These are phyloP conservation scores for Monosporascus sp. DNA, from an alignment of 2,329 filamentous ascomycete genomes.

Conservation along the genomic window DNA sequence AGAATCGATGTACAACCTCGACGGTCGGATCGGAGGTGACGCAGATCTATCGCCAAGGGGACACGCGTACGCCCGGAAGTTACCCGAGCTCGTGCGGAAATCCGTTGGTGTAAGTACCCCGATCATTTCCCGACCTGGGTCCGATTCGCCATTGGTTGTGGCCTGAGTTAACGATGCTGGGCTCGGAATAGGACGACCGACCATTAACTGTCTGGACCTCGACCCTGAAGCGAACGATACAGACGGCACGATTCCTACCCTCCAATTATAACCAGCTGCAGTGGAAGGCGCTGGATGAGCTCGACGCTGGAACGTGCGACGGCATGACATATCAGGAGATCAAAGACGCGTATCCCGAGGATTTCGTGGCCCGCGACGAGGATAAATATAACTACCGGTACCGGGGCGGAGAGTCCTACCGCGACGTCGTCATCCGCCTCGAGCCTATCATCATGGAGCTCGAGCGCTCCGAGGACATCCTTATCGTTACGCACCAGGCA, in stretches of 20 bases:
- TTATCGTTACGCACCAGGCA: conserved; percentile 97
- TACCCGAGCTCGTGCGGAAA: conserved; percentile 78
- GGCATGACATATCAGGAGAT: conserved; percentile 96
- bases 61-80: conserved; percentile 76
- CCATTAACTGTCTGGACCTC: conserved; percentile 60
- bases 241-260: conserved; percentile 80
- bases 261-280: conserved; percentile 85
- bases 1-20: conserved; percentile 87
- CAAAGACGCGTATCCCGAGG: conserved; percentile 82
- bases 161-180: conserved; percentile 7
- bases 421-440: conserved; percentile 93
- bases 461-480: conserved; percentile 90
- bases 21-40: conserved; percentile 89
- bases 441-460: conserved; percentile 99
- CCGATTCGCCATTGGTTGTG: background rate
- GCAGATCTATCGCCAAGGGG: conserved; percentile 81
- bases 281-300: conserved; percentile 97
- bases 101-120: conserved; percentile 69
- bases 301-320: conserved; percentile 94
- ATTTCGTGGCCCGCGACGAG: conserved; percentile 91
- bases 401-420: conserved; percentile 89
- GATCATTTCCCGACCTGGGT: conserved; percentile 12
- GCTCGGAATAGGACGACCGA: conserved; percentile 45
- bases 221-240: conserved; percentile 74
- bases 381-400: conserved; percentile 99